phyloP scores from a whole-genome alignment of 106 monocot species.

The Triglochin maritima region DNA sequence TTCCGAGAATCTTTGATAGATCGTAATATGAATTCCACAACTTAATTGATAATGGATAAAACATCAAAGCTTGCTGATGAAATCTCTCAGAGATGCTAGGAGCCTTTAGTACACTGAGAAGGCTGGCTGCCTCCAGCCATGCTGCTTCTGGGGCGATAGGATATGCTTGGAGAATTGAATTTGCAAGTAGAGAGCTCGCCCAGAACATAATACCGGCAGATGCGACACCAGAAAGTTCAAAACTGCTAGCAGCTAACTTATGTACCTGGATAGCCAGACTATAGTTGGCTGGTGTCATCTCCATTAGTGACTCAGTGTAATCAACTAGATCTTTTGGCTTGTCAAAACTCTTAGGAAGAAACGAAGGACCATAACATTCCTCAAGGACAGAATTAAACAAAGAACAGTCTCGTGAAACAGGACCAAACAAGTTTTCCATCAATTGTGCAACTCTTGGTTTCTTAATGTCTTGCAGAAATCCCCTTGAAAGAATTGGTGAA shows the following conservation, averaged over 20 bases:
- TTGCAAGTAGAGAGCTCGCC: conserved; percentile 53
- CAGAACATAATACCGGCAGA: conserved; percentile 40
- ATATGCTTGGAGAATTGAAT: conserved; percentile 51
- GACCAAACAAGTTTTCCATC: conserved; percentile 44
- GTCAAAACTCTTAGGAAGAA: conserved; percentile 38
- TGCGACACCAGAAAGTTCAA: conserved; percentile 10
- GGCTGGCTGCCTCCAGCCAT: conserved; percentile 46
- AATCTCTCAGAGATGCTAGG: conserved; percentile 39
- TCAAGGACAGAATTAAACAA: conserved; percentile 68
- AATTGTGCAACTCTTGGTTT: conserved; percentile 48
- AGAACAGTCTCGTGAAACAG: conserved; percentile 34
- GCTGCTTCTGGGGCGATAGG: conserved; percentile 68
- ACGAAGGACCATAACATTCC: conserved; percentile 46
- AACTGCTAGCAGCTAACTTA: conserved; percentile 17
- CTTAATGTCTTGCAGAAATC: conserved; percentile 38
- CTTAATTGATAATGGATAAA: conserved; percentile 78
- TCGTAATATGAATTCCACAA: conserved; percentile 62
- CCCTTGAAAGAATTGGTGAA: conserved; percentile 47
- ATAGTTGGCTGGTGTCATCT: conserved; percentile 66
- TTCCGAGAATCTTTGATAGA: conserved; percentile 22
- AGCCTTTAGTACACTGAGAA: conserved; percentile 21
- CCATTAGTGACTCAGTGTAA: conserved; percentile 57
- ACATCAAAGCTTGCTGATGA: conserved; percentile 43
- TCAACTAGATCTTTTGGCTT: conserved; percentile 53
- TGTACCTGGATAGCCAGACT: conserved; percentile 46